Evolutionary conservation across 2,329 filamentous ascomycete species (phyloP).

Genomic region (Nannizziopsis arthrosporioides): DNA sequence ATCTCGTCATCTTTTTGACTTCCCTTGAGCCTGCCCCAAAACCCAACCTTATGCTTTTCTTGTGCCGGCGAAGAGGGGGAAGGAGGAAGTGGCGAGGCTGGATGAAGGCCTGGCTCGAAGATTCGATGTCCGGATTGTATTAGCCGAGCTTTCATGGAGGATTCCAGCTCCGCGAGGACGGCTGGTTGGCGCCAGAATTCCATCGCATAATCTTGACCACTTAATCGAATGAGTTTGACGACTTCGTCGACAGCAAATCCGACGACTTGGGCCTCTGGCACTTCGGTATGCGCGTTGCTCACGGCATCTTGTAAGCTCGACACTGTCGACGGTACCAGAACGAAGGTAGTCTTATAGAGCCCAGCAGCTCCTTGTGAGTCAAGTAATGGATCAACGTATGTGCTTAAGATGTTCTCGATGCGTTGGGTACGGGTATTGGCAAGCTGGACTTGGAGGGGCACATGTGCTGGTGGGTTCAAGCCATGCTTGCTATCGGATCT

Average conservation of each 20-base stretch:
- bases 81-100: conserved; percentile 3
- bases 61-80: background rate
- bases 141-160: conserved; percentile 24
- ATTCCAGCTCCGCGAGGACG: conserved; percentile 33
- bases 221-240: conserved; percentile 30
- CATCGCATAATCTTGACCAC: conserved; percentile 30
- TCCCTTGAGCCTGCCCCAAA: conserved; percentile 15
- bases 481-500: conserved; percentile 21
- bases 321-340: conserved; percentile 36
- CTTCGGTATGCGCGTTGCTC: conserved; percentile 16
- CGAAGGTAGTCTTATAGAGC: conserved; percentile 34
- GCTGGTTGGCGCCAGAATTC: conserved; percentile 35
- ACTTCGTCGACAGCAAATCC: conserved; percentile 32
- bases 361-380: conserved; percentile 30
- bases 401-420: conserved; percentile 30
- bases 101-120: conserved; percentile 7
- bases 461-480: conserved; percentile 16
- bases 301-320: conserved; percentile 19
- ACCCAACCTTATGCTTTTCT: conserved; percentile 13
- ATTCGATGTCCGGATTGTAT: conserved; percentile 16
- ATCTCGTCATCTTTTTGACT: conserved; percentile 15
- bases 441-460: conserved; percentile 21
- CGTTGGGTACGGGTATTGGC: conserved; percentile 31
- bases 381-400: conserved; percentile 33
- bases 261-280: conserved; percentile 25